These are phyloP conservation scores for Phycomyces nitens DNA, from an alignment of 192 early-diverging fungal genomes.

Conservation along the genomic window DNA sequence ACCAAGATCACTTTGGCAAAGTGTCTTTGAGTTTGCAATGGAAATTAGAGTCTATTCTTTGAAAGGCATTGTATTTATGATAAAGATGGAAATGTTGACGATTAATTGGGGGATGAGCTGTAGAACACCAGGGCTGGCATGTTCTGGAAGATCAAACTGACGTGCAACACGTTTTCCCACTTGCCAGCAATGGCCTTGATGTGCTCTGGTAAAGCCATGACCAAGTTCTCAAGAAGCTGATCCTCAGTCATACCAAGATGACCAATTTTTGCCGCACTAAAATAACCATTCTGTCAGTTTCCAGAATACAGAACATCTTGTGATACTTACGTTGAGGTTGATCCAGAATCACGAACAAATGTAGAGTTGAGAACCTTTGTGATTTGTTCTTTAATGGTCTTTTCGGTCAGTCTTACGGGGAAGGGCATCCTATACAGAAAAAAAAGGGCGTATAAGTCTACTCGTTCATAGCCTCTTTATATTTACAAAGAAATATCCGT, in stretches of 20 bases:
- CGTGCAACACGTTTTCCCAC: background rate
- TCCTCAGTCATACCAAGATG: slow-evolving; percentile 51
- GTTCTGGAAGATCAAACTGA: background rate
- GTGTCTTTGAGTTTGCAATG: no score
- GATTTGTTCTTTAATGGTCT: background rate
- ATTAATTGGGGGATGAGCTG: background rate
- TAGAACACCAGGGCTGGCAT: background rate
- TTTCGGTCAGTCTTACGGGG: background rate
- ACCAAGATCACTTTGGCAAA: no score
- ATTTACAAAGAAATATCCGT: slow-evolving; percentile 72
- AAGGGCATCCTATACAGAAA: slow-evolving; percentile 17
- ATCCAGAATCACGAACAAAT: slow-evolving; percentile 5
- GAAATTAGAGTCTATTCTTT: background rate
- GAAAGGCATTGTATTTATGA: background rate
- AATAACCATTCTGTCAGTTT: background rate
- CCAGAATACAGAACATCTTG: no score
- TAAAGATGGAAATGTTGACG: background rate
- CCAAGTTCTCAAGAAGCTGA: slow-evolving; percentile 75
- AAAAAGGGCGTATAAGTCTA: background rate
- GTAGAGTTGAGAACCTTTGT: background rate
- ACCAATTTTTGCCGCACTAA: slow-evolving; percentile 73
- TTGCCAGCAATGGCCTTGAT: slow-evolving; percentile 60
- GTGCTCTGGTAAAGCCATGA: slow-evolving; percentile 53
- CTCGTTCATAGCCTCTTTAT: slow-evolving; percentile 68
- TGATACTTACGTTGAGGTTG: slow-evolving; percentile 6